Evolutionary conservation across 257 asterid species (phyloP), one percentile per base, ranked within the genome.

Genomic region (Nyctanthes arbortristis): DNA sequence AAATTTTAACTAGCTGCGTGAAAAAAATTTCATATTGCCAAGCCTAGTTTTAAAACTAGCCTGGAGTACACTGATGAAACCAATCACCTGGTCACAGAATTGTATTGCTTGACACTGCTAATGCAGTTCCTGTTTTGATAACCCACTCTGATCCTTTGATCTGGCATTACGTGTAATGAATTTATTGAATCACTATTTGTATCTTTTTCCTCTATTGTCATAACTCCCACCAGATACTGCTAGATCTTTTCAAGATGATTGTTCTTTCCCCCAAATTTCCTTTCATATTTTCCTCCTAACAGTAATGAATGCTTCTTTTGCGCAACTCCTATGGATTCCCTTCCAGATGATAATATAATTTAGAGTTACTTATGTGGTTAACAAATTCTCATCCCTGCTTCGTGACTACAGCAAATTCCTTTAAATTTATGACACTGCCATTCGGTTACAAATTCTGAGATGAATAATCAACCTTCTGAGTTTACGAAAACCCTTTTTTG

Each of bases 401-500:
- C 24, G 28, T 24, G 14, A 33, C 71, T 52, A 29, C 33, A 32
- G 7, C 52, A 52, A 13, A 31, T 37, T 25, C 47, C 3, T 36
- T 61, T 18, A 60, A 40, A 58, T n/a, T 6, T 31, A 24, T 12
- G 6, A 60, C 9, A 18, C 61, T 54, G 60, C 12, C 65, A 45
- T 52, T 33, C 29, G 4, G 34, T 16, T 22, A 59, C 55, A 37
- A 55, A n/a, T 40, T 66, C 36, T 40, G 6, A 20, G 47, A 62
- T 62, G 36, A 39, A 64, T 64, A 30, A 12, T 34, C 57, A 54
- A 30, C 20, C 33, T 31, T 30, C 34, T 43, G 39, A 25, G 25
- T 60, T 63, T 64, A 34, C 66, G 31, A 18, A 18, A 9, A 28
- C 39, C 57, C n/a, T 68, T 34, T 65, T 52, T 62, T 55, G 30